phyloP scores from a whole-genome alignment of 2,329 filamentous ascomycete genomes.

The Fusarium piperis region DNA sequence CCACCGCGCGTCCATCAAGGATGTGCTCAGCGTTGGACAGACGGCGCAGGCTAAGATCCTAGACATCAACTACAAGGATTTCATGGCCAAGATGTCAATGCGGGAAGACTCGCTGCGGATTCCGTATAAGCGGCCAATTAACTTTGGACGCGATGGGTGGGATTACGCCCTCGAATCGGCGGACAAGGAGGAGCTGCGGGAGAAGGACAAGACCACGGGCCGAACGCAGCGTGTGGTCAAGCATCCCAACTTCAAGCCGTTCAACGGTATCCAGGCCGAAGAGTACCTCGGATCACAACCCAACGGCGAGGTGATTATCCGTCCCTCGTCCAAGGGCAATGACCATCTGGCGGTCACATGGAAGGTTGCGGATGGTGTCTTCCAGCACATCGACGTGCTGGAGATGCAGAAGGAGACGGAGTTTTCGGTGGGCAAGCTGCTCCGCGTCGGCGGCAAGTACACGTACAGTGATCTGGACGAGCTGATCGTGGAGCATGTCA shows the following conservation, averaged over 20 bases:
- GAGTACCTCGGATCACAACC: slow-evolving; percentile 90
- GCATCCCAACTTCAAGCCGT: slow-evolving; percentile 93
- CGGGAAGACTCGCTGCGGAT: slow-evolving; percentile 82
- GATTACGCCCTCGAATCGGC: slow-evolving; percentile 82
- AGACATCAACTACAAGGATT: slow-evolving; percentile 86
- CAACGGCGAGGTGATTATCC: slow-evolving; percentile 90
- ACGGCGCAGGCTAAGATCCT: slow-evolving; percentile 89
- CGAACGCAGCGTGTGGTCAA: slow-evolving; percentile 96
- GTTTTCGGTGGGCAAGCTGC: slow-evolving; percentile 87
- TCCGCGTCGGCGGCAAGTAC: slow-evolving; percentile 88
- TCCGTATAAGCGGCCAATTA: slow-evolving; percentile 74
- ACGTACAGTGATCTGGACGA: slow-evolving; percentile 97
- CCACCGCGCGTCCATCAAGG: slow-evolving; percentile 74
- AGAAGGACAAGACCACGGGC: slow-evolving; percentile 86
- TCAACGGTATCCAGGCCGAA: slow-evolving; percentile 91
- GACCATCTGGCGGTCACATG: slow-evolving; percentile 97
- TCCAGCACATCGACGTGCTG: slow-evolving; percentile 96
- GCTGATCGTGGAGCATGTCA: slow-evolving; percentile 95
- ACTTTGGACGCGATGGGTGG: slow-evolving; percentile 85
- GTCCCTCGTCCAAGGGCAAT: slow-evolving; percentile 92
- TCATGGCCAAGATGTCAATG: slow-evolving; percentile 84
- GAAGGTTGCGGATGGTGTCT: slow-evolving; percentile 97
- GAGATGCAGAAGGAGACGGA: slow-evolving; percentile 98
- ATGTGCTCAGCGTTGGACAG: slow-evolving; percentile 81
- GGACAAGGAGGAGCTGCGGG: slow-evolving; percentile 83